Conservation (phyloP, 2,329 filamentous ascomycete species). For the Phialocephala sp. region DNA sequence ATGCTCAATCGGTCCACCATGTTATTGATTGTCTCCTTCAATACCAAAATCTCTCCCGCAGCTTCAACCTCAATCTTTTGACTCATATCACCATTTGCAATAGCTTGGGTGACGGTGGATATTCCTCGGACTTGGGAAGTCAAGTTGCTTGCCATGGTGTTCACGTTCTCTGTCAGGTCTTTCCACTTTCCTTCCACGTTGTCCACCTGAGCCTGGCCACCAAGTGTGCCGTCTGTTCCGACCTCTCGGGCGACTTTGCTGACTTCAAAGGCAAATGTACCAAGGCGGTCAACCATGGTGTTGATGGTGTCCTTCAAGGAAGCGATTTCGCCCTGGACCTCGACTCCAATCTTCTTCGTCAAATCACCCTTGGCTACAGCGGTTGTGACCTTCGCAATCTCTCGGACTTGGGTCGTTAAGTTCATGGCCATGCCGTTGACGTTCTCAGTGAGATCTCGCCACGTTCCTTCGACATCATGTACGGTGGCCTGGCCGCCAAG, state of each 20-base stretch:
- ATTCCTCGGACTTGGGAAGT: slow-evolving; percentile 84
- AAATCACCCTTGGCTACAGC: slow-evolving; percentile 94
- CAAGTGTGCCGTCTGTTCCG: slow-evolving; percentile 92
- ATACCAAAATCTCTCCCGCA: slow-evolving; percentile 89
- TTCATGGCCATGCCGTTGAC: slow-evolving; percentile 99
- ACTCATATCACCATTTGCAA: slow-evolving; percentile 94
- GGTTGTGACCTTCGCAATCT: slow-evolving; percentile 96
- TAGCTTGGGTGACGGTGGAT: slow-evolving; percentile 91
- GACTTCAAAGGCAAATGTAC: slow-evolving; percentile 95
- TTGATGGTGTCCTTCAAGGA: slow-evolving; percentile 98
- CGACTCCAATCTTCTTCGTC: slow-evolving; percentile 93
- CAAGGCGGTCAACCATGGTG: slow-evolving; percentile 96
- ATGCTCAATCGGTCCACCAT: slow-evolving; percentile 96
- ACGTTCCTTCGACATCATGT: slow-evolving; percentile 95
- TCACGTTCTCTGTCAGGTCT: slow-evolving; percentile 90
- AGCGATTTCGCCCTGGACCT: slow-evolving; percentile 91
- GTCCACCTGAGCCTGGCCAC: slow-evolving; percentile 90
- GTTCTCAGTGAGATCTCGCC: slow-evolving; percentile 93
- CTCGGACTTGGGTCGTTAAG: slow-evolving; percentile 93
- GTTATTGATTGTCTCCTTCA: slow-evolving; percentile 98
- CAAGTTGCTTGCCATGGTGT: slow-evolving; percentile 74
- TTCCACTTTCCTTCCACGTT: slow-evolving; percentile 99
- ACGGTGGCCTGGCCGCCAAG: slow-evolving; percentile 94
- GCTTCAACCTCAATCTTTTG: slow-evolving; percentile 95
- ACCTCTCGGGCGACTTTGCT: slow-evolving; percentile 95